Evolutionary conservation across 495 filamentous ascomycete species (phyloP), one percentile per base, ranked within the genome.

Genomic region (Lasiosphaeria hispida): DNA sequence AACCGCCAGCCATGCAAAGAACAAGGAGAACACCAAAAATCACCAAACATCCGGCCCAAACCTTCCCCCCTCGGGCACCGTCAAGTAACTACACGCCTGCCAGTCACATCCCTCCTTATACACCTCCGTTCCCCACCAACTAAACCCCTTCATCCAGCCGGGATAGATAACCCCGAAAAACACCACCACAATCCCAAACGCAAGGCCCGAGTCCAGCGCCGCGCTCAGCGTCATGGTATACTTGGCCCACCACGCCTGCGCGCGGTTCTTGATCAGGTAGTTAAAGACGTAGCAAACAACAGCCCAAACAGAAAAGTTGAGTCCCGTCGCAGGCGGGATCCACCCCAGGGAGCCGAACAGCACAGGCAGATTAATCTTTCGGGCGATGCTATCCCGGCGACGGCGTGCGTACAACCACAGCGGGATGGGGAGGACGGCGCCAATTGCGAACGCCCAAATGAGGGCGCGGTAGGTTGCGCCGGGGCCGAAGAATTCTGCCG

Each of bases 211-310:
- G 53, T 95, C 91, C 38, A 96, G 75, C 10, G 88, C 91, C 1
- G 91, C 91, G 37, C 83, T 87, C 33, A 95, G 75, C 0, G 88
- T 92, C 87, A 92, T 92, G 14, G 87, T 92, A 69, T 96, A 96
- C 69, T 95, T 93, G 1, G 82, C 83, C 89, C 88, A 93, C 91
- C 91, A 95, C 5, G 78, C 83, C 1, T 66, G 71, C 11, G 81
- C 84, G n/a, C 84, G 76, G 6, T 77, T 80, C 62, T 84, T 80
- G 55, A 96, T 83, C 40, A 85, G 66, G 61, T 88, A 85, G 65
- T 95, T 96, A 66, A 95, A 95, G 7, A 90, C 56, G 58, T 85
- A 91, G 72, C 89, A 93, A 13, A 93, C 88, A 15, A 92, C 67
- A 0, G 86, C 87, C 89, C 89, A 93, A 19, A 88, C 86, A 3